Conservation (phyloP, 768 basidiomycete species). For the Cantharellus cinnabarinus region DNA sequence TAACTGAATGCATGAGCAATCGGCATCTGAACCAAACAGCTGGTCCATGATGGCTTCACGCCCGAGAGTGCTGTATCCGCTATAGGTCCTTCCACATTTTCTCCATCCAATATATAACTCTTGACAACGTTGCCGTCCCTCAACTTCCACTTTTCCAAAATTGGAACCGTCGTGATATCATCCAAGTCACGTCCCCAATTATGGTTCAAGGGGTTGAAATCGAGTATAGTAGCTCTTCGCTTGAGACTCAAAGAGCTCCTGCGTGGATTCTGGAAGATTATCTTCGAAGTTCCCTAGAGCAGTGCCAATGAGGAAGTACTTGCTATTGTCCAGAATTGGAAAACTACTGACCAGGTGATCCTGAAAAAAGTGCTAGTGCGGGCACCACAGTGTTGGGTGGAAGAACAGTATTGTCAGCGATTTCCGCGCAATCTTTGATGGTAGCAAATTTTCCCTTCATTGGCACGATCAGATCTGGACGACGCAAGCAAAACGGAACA, state of each 20-base stretch:
- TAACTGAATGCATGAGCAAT: too few relatives aligned
- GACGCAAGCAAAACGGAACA: conserved; percentile 1
- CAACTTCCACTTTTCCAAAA: too few relatives aligned
- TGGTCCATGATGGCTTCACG: too few relatives aligned
- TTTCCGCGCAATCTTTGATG: conserved; percentile 84
- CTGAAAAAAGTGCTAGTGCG: conserved; percentile 63
- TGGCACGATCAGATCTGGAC: background rate
- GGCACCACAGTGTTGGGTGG: conserved; percentile 88
- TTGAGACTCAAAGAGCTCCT: conserved; percentile 70
- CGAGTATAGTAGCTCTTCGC: conserved; percentile 74
- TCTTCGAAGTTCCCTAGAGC: conserved; percentile 51
- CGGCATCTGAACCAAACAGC: too few relatives aligned
- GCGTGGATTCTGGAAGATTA: conserved; percentile 83
- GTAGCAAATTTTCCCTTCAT: conserved; percentile 84
- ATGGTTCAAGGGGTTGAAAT: conserved; percentile 33
- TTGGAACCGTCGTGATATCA: too few relatives aligned
- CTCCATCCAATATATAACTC: too few relatives aligned
- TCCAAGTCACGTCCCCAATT: background rate
- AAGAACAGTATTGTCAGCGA: conserved; percentile 76
- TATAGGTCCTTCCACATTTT: too few relatives aligned
- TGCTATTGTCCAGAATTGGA: background rate
- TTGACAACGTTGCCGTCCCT: too few relatives aligned
- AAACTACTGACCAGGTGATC: conserved; percentile 55
- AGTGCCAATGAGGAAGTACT: background rate
- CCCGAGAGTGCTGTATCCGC: too few relatives aligned